Evolutionary conservation across 805 yeast species (phyloP).

Genomic region (Saturnispora quitensis): DNA sequence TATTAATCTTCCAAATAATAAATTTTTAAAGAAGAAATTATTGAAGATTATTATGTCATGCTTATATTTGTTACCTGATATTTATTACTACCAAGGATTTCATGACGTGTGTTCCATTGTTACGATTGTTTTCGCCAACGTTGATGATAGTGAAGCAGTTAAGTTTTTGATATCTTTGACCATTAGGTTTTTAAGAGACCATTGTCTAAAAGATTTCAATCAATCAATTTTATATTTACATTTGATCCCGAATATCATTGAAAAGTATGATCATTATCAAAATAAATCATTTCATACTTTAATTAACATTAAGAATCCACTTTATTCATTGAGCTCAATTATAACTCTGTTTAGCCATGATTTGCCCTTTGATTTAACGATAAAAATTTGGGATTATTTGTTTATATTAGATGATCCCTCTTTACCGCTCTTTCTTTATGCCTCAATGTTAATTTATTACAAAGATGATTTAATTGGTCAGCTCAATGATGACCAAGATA

Average conservation of each 20-base stretch:
- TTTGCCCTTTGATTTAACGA: constrained; percentile 37
- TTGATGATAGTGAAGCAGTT: constrained; percentile 28
- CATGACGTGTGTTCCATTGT: constrained; percentile 77
- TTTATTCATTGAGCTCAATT: constrained; percentile 66
- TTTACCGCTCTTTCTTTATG: constrained; percentile 52
- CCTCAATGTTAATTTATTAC: constrained; percentile 39
- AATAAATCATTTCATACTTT: constrained; percentile 27
- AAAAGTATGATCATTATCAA: constrained; percentile 34
- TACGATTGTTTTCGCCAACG: constrained; percentile 37
- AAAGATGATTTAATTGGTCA: constrained; percentile 35
- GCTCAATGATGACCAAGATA: constrained; percentile 3
- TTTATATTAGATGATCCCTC: constrained; percentile 48
- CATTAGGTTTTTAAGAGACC: constrained; percentile 65
- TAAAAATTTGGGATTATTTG: constrained; percentile 60
- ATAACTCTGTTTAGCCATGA: constrained; percentile 78
- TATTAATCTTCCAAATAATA: constrained; percentile 28
- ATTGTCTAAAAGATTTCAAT: constrained; percentile 63
- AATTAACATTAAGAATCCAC: constrained; percentile 40
- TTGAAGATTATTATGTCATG: constrained; percentile 40
- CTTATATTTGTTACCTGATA: constrained; percentile 48
- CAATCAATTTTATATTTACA: constrained; percentile 57
- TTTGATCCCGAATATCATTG: constrained; percentile 56
- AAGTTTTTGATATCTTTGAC: constrained; percentile 47
- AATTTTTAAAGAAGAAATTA: constrained; percentile 33
- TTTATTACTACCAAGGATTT: constrained; percentile 85